Evolutionary conservation across 257 asterid genomes (phyloP).

Genomic region (Przewalskia tangutica): DNA sequence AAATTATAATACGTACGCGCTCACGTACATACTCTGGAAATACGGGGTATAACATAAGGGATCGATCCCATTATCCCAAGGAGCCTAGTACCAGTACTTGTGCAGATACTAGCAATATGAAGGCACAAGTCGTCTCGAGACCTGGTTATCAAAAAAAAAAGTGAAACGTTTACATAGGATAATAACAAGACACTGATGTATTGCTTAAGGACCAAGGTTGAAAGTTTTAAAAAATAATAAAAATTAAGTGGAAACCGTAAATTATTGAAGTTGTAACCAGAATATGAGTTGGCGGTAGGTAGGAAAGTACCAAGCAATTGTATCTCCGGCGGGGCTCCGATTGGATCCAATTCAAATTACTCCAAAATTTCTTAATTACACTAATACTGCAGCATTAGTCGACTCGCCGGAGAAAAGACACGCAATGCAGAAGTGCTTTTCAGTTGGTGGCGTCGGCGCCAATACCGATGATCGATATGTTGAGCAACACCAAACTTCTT

Average conservation of each 20-base stretch:
- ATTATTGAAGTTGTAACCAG: neutral
- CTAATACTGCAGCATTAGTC: neutral
- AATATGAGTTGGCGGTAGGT: too few relatives aligned
- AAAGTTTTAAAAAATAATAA: neutral
- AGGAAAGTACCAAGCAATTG: neutral
- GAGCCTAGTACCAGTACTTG: too few relatives aligned
- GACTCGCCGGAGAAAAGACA: neutral
- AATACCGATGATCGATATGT: constrained; percentile 14
- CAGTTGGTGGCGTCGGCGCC: constrained; percentile 26
- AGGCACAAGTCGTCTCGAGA: too few relatives aligned
- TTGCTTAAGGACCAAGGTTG: neutral
- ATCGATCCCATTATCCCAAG: too few relatives aligned
- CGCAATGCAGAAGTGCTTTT: constrained; percentile 74
- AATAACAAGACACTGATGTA: neutral
- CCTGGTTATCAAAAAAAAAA: neutral
- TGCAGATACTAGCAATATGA: too few relatives aligned
- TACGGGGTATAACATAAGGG: too few relatives aligned
- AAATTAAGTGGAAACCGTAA: neutral
- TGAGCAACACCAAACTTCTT: constrained; percentile 23
- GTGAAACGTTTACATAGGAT: neutral
- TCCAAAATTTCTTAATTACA: neutral
- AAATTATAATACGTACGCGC: too few relatives aligned
- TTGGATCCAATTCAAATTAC: neutral
- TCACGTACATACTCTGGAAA: too few relatives aligned
- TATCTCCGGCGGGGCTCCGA: neutral